These are phyloP conservation scores for Kodamaea restingae DNA, from an alignment of 805 yeast genomes.

Conservation along the genomic window DNA sequence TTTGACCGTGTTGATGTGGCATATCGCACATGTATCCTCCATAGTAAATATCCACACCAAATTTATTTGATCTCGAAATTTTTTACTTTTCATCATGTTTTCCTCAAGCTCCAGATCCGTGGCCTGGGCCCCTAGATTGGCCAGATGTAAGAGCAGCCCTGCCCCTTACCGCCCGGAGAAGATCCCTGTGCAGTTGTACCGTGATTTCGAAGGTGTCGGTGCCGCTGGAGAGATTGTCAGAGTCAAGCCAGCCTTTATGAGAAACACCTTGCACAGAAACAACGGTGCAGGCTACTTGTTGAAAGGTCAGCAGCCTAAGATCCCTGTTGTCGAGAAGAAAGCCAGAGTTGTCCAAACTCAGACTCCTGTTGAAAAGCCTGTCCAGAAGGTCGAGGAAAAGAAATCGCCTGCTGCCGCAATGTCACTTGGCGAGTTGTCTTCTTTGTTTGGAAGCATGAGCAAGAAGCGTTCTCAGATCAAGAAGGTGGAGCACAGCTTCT, in stretches of 20 bases:
- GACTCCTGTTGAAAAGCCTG: neutral
- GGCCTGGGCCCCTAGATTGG: conserved; percentile 9
- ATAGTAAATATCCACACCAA: too few relatives aligned
- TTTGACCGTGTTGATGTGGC: conserved; percentile 41
- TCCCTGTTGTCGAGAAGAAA: conserved; percentile 35
- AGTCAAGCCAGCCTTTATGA: conserved; percentile 79
- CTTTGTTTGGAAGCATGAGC: conserved; percentile 29
- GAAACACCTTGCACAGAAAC: conserved; percentile 64
- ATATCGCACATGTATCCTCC: conserved; percentile 16
- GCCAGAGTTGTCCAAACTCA: conserved; percentile 7
- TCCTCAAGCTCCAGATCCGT: neutral
- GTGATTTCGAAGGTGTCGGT: conserved; percentile 63
- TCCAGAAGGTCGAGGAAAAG: neutral
- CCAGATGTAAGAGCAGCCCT: conserved; percentile 13
- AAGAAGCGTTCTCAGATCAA: conserved; percentile 5
- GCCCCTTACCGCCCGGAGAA: conserved; percentile 28
- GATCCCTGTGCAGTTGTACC: conserved; percentile 71
- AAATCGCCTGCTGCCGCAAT: conserved; percentile 20
- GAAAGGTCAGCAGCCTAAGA: conserved; percentile 31
- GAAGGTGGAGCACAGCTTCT: conserved; percentile 11
- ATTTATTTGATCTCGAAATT: too few relatives aligned
- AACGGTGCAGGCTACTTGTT: conserved; percentile 73
- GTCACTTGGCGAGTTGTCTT: conserved; percentile 37
- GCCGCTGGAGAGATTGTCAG: conserved; percentile 65
- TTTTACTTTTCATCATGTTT: conserved; percentile 1